These are phyloP conservation scores for Musa schizocarpa DNA, from an alignment of 176 grass and related monocot genomes.

Conservation along the genomic window DNA sequence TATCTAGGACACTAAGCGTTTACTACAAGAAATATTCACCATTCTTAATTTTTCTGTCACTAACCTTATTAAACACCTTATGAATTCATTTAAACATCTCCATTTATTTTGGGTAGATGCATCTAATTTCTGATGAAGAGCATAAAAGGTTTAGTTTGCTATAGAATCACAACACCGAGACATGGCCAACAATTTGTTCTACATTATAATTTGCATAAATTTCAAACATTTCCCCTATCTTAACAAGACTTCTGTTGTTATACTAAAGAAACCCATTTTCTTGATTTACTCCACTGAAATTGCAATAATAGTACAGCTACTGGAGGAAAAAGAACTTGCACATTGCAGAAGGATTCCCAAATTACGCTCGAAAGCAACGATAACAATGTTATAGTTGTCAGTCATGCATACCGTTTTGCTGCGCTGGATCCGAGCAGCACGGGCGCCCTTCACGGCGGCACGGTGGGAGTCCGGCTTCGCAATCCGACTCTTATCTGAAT, in stretches of 20 bases:
- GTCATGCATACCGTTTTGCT: conserved; percentile 55
- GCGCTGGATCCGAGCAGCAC: conserved; percentile 63
- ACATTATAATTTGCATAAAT: too few relatives aligned
- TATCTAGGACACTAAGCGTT: background rate
- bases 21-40: background rate
- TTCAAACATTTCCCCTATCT: too few relatives aligned
- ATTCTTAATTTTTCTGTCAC: background rate
- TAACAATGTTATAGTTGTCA: background rate
- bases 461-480: conserved; percentile 46
- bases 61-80: background rate
- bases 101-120: too few relatives aligned
- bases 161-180: too few relatives aligned
- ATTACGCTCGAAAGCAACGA: background rate
- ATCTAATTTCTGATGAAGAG: too few relatives aligned
- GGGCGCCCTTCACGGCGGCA: conserved; percentile 48
- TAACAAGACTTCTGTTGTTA: too few relatives aligned
- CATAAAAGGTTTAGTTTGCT: too few relatives aligned
- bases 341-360: background rate
- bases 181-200: too few relatives aligned
- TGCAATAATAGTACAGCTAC: too few relatives aligned
- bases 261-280: too few relatives aligned
- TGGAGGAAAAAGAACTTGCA: background rate
- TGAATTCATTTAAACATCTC: too few relatives aligned
- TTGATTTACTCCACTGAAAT: too few relatives aligned
- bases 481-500: conserved; percentile 48